These are phyloP conservation scores for Epichloe uncinata DNA, from an alignment of 2,329 filamentous ascomycete species.

Conservation along the genomic window DNA sequence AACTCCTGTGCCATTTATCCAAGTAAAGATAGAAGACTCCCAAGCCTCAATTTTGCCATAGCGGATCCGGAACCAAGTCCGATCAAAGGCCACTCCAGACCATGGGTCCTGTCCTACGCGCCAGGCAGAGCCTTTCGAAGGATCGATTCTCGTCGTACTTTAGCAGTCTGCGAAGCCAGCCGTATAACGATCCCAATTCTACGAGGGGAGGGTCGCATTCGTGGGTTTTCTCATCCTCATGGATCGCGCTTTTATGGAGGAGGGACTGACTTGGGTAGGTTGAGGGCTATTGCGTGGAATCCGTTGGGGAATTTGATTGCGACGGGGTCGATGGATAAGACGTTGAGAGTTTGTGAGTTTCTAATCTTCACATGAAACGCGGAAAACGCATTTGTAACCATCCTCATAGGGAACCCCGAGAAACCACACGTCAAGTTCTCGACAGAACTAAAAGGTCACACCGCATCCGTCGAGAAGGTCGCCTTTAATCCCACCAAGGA, in stretches of 20 bases:
- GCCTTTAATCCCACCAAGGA: constrained; percentile 68
- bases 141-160: constrained; percentile 58
- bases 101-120: constrained; percentile 30
- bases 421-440: constrained; percentile 59
- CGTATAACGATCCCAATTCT: constrained; percentile 50
- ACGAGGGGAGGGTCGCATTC: constrained; percentile 44
- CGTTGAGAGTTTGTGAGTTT: constrained; percentile 53
- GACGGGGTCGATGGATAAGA: constrained; percentile 60
- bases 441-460: constrained; percentile 59
- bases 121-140: constrained; percentile 48
- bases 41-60: no score
- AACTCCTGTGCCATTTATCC: no score
- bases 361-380: background rate
- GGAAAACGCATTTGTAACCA: background rate
- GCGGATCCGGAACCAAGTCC: background rate
- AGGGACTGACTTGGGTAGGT: constrained; percentile 27
- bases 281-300: constrained; percentile 81
- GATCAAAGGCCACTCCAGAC: background rate
- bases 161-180: constrained; percentile 52
- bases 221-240: constrained; percentile 25
- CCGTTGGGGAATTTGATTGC: constrained; percentile 72
- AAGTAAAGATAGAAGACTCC: no score
- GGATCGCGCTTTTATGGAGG: background rate
- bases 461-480: constrained; percentile 56
- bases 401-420: constrained; percentile 55